Conservation (phyloP, 1,284 basidiomycete genomes). For the Vanrija sp. region DNA sequence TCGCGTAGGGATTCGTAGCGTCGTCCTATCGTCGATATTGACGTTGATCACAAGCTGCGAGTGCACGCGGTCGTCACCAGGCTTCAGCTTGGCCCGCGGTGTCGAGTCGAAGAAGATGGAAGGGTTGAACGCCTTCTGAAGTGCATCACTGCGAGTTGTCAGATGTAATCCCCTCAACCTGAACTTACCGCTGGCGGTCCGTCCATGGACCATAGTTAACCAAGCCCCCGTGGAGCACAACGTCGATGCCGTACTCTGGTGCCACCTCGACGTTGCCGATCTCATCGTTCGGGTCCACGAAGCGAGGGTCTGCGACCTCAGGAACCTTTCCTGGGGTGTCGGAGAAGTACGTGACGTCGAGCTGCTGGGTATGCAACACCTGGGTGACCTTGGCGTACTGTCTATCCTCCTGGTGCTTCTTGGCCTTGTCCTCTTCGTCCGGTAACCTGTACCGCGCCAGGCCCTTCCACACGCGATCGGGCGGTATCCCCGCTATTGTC, state of each 20-base stretch:
- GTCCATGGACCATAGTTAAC: conserved; percentile 90
- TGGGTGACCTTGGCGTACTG: conserved; percentile 85
- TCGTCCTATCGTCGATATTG: conserved; percentile 70
- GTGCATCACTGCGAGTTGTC: conserved; percentile 49
- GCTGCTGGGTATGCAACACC: conserved; percentile 66
- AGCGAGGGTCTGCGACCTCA: conserved; percentile 44
- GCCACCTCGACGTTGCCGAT: conserved; percentile 78
- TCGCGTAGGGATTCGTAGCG: conserved; percentile 74
- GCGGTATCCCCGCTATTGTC: conserved; percentile 34
- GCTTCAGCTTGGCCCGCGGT: conserved; percentile 57
- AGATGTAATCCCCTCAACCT: conserved; percentile 45
- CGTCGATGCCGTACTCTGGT: conserved; percentile 88
- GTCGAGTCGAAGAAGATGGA: conserved; percentile 64
- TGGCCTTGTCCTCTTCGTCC: conserved; percentile 22
- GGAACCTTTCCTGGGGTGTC: conserved; percentile 57
- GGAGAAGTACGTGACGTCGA: conserved; percentile 78
- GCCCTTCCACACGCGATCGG: conserved; percentile 49
- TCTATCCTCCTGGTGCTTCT: conserved; percentile 33
- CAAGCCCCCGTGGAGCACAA: conserved; percentile 68
- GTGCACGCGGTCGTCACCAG: conserved; percentile 77
- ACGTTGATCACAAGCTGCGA: conserved; percentile 72
- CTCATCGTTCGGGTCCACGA: conserved; percentile 55
- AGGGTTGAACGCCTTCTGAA: conserved; percentile 79
- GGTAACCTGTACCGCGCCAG: conserved; percentile 49
- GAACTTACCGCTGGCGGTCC: conserved; percentile 65